Base-by-base conservation (phyloP, 1,139 yeast species). In the Debaryomycetaceae sp. region DNA sequence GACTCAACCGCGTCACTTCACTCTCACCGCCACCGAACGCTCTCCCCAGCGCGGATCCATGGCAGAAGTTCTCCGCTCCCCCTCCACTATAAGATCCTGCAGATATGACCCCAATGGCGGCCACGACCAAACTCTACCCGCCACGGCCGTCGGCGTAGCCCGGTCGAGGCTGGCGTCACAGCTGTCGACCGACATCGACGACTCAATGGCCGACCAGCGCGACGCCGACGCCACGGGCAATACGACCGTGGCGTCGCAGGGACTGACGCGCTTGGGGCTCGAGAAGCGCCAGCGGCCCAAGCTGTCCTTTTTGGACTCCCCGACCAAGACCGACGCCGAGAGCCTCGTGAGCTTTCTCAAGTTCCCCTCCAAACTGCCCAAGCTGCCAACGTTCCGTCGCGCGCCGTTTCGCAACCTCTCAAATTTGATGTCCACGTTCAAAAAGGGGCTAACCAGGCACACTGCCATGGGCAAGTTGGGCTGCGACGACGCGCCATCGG, bases 401-500 rank as follows among this genome's bases (percentile, higher is more conserved):
- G 44, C 43, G 18, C 58, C 63, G 5, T 54, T 58, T 37, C 42
- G 41, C 23, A 31, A 28, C 23, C 23, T 28, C 23, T 18, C 28
- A 20, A 34, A 29, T 15, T 29, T 25, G 18, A 25, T 32, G 21
- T 26, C 21, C 27, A 27, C 15, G 18, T 16, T 22, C 27, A 31
- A 16, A 24, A 32, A 25, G 29, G 30, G 28, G 29, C 27, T 24
- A 27, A 28, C 19, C 39, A 60, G 63, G 10, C 33, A 30, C 16
- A 30, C 33, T 6, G 27, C 33, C 8, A 20, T 30, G 4, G 32
- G 71, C 35, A 49, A 61, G 3, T 71, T 71, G 9, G 40, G 25
- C 11, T 31, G 32, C 14, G 39, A 27, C 12, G 39, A 28, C 16
- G 34, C 28, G 16, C 32, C 24, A 6, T 32, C 25, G 5, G 27